Percentiles rank a stretch among this genome's conserved stretches.
phyloP scores from a whole-genome alignment of 768 basidiomycete species.

The Suillus discolor region DNA sequence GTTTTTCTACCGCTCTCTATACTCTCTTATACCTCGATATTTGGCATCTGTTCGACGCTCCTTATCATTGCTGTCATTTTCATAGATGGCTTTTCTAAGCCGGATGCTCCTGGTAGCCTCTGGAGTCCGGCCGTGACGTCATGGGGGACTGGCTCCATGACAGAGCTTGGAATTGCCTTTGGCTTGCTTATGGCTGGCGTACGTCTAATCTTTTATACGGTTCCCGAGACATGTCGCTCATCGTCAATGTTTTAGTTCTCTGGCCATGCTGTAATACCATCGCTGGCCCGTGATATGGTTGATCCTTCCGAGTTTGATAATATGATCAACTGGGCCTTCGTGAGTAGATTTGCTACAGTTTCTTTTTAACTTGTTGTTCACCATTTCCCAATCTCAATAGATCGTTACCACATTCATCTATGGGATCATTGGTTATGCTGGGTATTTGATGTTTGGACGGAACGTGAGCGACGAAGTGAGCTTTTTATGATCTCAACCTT shows the following conservation, averaged over 20 bases:
- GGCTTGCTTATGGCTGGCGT: slow-evolving; percentile 94
- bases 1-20: too few relatives aligned
- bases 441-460: slow-evolving; percentile 91
- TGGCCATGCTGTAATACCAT: slow-evolving; percentile 91
- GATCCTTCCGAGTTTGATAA: slow-evolving; percentile 77
- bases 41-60: too few relatives aligned
- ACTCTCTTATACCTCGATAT: too few relatives aligned
- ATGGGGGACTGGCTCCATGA: too few relatives aligned
- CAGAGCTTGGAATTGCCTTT: slow-evolving; percentile 78
- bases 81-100: too few relatives aligned
- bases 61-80: too few relatives aligned
- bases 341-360: slow-evolving; percentile 44
- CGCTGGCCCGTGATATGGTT: slow-evolving; percentile 85
- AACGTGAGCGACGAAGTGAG: slow-evolving; percentile 78
- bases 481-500: not conserved
- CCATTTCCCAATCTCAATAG: slow-evolving; percentile 34
- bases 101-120: too few relatives aligned
- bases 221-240: not conserved
- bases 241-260: slow-evolving; percentile 59
- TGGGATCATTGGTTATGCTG: slow-evolving; percentile 71
- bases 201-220: slow-evolving; percentile 24
- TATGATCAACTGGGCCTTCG: slow-evolving; percentile 89
- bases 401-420: slow-evolving; percentile 63
- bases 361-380: slow-evolving; percentile 8
- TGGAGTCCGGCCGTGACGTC: too few relatives aligned